These are phyloP conservation scores for Fusarium kyushuense DNA, from an alignment of 2,329 filamentous ascomycete genomes.

Conservation along the genomic window DNA sequence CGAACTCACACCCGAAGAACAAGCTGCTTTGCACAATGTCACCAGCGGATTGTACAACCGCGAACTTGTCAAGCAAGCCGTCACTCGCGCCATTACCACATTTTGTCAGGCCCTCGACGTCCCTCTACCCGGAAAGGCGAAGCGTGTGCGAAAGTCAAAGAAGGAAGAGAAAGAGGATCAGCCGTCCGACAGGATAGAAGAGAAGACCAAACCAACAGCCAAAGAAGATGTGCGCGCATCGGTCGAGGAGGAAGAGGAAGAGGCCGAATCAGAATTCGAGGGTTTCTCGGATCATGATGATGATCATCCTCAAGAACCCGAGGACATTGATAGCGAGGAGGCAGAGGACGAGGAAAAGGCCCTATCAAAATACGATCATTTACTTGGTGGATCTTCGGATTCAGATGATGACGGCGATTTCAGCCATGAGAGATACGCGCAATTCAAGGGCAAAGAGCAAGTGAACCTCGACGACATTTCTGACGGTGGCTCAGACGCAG, in stretches of 20 bases:
- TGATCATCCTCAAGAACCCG: conserved; percentile 10
- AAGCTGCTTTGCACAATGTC: conserved; percentile 66
- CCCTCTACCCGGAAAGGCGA: conserved; percentile 58
- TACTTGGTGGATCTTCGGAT: conserved; percentile 60
- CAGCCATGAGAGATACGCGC: conserved; percentile 50
- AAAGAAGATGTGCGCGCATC: conserved; percentile 38
- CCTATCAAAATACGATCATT: conserved; percentile 58
- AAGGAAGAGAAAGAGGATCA: conserved; percentile 51
- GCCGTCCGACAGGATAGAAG: conserved; percentile 41
- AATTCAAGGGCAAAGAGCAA: conserved; percentile 52
- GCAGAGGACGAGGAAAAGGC: conserved; percentile 52
- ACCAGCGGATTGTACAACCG: conserved; percentile 69
- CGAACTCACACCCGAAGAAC: conserved; percentile 65
- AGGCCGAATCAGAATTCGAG: conserved; percentile 54
- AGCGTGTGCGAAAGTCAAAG: conserved; percentile 51
- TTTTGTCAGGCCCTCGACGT: conserved; percentile 64
- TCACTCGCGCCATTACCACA: conserved; percentile 62
- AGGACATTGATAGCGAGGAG: conserved; percentile 44
- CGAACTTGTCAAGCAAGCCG: conserved; percentile 62
- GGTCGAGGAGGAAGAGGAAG: conserved; percentile 43
- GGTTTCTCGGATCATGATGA: conserved; percentile 51
- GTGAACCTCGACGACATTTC: conserved; percentile 57
- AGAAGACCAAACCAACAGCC: conserved; percentile 25
- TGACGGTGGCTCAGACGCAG: conserved; percentile 51
- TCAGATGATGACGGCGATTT: conserved; percentile 56